These are phyloP conservation scores for Xylariaceae sp. DNA, from an alignment of 2,329 filamentous ascomycete genomes.

Conservation along the genomic window DNA sequence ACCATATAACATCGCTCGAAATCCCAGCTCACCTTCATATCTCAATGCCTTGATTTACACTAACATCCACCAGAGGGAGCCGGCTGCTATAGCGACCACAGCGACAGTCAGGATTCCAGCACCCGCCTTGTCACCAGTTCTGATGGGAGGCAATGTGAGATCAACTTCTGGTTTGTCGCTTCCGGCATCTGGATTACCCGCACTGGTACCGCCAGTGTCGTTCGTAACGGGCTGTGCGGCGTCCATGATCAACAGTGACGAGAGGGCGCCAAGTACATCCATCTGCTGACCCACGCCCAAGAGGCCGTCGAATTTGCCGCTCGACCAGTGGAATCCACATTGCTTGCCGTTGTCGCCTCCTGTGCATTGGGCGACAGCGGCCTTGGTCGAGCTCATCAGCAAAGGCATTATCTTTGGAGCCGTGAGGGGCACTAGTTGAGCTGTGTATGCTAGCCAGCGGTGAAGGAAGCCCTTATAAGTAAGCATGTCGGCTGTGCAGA, in stretches of 20 bases:
- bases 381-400: constrained; percentile 46
- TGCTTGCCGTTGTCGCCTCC: constrained; percentile 46
- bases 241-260: constrained; percentile 47
- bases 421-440: constrained; percentile 48
- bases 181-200: constrained; percentile 38
- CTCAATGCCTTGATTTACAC: constrained; percentile 4
- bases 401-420: constrained; percentile 45
- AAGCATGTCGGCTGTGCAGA: constrained; percentile 62
- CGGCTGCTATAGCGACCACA: constrained; percentile 28
- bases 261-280: constrained; percentile 55
- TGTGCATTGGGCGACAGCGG: constrained; percentile 48
- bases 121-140: constrained; percentile 38
- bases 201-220: constrained; percentile 49
- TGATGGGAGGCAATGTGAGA: constrained; percentile 24
- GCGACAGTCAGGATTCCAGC: constrained; percentile 38
- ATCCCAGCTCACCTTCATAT: not conserved
- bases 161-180: not conserved
- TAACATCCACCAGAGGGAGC: constrained; percentile 33
- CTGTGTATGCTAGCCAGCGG: constrained; percentile 54
- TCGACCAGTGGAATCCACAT: constrained; percentile 59
- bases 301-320: constrained; percentile 52
- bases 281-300: constrained; percentile 58
- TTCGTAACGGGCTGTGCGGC: constrained; percentile 45
- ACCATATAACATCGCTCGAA: not conserved
- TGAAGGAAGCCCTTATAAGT: constrained; percentile 65